Base-by-base conservation (phyloP, 441 rosid species). In the Brassica hybrid region DNA sequence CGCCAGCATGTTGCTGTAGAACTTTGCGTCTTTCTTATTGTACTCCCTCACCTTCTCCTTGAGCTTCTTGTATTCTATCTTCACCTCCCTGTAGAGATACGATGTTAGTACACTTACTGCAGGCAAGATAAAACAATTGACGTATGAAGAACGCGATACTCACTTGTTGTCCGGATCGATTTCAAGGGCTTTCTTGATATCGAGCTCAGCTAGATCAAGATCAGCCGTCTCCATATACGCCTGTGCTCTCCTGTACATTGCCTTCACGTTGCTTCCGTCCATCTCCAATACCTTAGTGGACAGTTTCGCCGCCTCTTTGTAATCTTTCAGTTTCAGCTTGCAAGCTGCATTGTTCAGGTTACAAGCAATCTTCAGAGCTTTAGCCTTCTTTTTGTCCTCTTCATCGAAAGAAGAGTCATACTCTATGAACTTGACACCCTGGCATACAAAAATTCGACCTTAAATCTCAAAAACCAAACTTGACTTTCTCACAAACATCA, bases 151-250 rank as follows among this genome's bases (percentile, higher is more conserved):
- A 50, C 56, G 56, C 18, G 2, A 6, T 14, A 41, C 57, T 52
- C 10, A 52, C 57, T 94, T 88, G 76, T 91, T 93, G 18, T 87
- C 82, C 5, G 95, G 97, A 8, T 93, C 94, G 13, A 90, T 93
- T 77, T 91, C 97, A 7, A 93, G 87, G n/a, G 97, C 98, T 71
- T 85, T 91, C 84, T 90, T 91, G 11, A 94, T 80, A 63, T 91
- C 98, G 4, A 84, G 12, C 83, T 91, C 97, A 0, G 97, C 97
- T 68, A 89, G 77, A 58, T 91, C 97, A 54, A 94, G 79, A 80
- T 94, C 96, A 6, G 85, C 84, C 1, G 80, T 78, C 23, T 88
- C 85, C 23, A 88, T 87, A 34, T 89, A 91, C 2, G 97, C 97
- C 54, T 89, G 96, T 5, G 97, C 96, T 71, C 97, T 85, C 69